Base-by-base conservation (phyloP, 768 basidiomycete genomes). In the Dacryopinax primogenitus region DNA sequence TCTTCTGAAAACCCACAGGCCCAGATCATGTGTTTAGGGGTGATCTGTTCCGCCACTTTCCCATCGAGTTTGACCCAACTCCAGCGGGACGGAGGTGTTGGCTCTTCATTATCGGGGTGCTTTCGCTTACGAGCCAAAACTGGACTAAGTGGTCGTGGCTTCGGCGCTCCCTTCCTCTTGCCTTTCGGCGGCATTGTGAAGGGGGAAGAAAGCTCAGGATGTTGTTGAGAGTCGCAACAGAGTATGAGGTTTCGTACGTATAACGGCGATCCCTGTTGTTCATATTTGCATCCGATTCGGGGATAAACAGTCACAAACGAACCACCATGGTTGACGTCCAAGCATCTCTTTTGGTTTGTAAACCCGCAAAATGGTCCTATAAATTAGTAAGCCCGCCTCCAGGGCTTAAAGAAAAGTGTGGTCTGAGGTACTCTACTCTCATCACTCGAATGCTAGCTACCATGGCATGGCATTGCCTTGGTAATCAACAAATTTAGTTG, bases 41-140 rank as follows among this genome's bases (percentile, higher is more conserved):
- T 71, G 44, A 73, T 70, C 1, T 72, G 62, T 1, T 67, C 67
- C 1, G 61, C 62, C 7, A 28, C 37, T 13, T 63, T 35, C 2
- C 68, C 69, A 34, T 69, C 65, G 12, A 65, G 68, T 15, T 67
- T 66, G 13, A 69, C 69, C 73, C 73, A 74, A 6, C 64, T 64
- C 72, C 71, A 73, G 62, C 51, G 51, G 4, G 51, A 58, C 15
- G 51, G 51, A 58, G 51, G 51, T 18, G 18, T 4, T 23, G 51
- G 51, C 51, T 58, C 51, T 23, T 58, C 51, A 4, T 58, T 30
- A 3, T 11, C 15, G 3, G 15, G 15, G 51, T 30, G 51, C 30
- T 58, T 58, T 11, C 51, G 51, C 51, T 44, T 44, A 4, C 41
- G 41, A 44, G 41, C 41, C 23, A 44, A 18, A 44, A 30, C 32